These are phyloP conservation scores for Lodderomyces oxycetoniae DNA, from an alignment of 1,139 yeast species.

Conservation along the genomic window DNA sequence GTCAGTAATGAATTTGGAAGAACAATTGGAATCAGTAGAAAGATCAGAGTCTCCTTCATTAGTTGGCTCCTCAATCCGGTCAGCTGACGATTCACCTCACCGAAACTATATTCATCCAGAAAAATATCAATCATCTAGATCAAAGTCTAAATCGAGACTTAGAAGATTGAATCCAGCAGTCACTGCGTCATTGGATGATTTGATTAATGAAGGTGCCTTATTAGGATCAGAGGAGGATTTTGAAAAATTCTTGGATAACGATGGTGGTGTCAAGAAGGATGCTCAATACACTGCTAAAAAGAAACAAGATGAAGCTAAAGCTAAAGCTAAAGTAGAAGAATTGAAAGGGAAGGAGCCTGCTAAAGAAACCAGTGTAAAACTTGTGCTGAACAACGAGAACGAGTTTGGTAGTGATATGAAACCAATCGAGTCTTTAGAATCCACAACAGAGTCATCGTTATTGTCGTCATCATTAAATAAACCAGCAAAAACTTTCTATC, in stretches of 20 bases:
- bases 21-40: slow-evolving; percentile 51
- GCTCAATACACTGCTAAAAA: slow-evolving; percentile 25
- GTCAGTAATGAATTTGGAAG: slow-evolving; percentile 47
- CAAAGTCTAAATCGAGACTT: slow-evolving; percentile 4
- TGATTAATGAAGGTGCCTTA: slow-evolving; percentile 57
- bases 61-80: slow-evolving; percentile 51
- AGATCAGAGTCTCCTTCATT: slow-evolving; percentile 49
- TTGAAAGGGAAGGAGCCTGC: neutral
- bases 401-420: slow-evolving; percentile 5
- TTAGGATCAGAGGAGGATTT: slow-evolving; percentile 54
- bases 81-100: slow-evolving; percentile 47
- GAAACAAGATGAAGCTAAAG: slow-evolving; percentile 14
- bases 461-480: slow-evolving; percentile 8
- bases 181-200: slow-evolving; percentile 50
- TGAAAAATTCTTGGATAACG: slow-evolving; percentile 46
- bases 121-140: slow-evolving; percentile 24
- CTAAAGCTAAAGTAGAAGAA: slow-evolving; percentile 2
- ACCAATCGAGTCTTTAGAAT: slow-evolving; percentile 2
- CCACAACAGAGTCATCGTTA: slow-evolving; percentile 8
- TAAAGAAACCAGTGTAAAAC: slow-evolving; percentile 1
- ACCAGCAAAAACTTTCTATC: slow-evolving; percentile 15
- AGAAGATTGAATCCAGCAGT: slow-evolving; percentile 21
- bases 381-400: slow-evolving; percentile 5
- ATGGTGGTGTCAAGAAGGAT: slow-evolving; percentile 48
- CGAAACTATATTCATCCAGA: slow-evolving; percentile 48